Percentiles rank a stretch among this genome's conserved stretches.
These are phyloP conservation scores for Trichoderma oligosporum DNA, from an alignment of 2,329 filamentous ascomycete genomes.

Conservation along the genomic window DNA sequence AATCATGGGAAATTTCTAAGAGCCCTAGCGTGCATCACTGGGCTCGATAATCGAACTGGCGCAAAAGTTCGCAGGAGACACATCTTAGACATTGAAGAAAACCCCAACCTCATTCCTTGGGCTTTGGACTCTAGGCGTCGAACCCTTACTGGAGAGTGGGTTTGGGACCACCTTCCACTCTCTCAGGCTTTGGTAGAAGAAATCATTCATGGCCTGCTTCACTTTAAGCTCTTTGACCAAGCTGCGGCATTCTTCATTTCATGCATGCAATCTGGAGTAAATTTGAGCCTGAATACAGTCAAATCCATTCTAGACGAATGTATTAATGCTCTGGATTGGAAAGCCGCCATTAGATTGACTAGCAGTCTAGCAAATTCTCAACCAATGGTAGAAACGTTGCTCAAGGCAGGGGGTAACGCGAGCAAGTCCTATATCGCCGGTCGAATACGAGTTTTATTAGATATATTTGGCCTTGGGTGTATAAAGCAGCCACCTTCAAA, in stretches of 20 bases:
- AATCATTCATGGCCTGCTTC: slow-evolving; percentile 47
- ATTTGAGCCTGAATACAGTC: slow-evolving; percentile 33
- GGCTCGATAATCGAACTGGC: slow-evolving; percentile 38
- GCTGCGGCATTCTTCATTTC: slow-evolving; percentile 42
- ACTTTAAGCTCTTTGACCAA: slow-evolving; percentile 43
- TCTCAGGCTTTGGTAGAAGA: slow-evolving; percentile 41
- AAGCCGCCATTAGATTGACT: slow-evolving; percentile 31
- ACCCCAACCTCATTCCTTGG: slow-evolving; percentile 31
- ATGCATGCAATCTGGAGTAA: slow-evolving; percentile 36
- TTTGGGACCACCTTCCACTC: slow-evolving; percentile 41
- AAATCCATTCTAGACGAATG: slow-evolving; percentile 41
- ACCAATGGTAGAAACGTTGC: slow-evolving; percentile 28
- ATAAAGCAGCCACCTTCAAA: not conserved
- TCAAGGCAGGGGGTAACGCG: slow-evolving; percentile 25
- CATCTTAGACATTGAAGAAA: slow-evolving; percentile 31
- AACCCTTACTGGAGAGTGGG: slow-evolving; percentile 32
- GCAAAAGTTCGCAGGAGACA: slow-evolving; percentile 38
- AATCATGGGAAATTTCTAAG: slow-evolving; percentile 43
- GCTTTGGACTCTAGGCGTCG: slow-evolving; percentile 26
- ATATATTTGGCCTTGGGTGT: slow-evolving; percentile 34
- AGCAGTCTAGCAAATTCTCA: slow-evolving; percentile 28
- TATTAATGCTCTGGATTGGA: slow-evolving; percentile 41
- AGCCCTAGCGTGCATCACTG: slow-evolving; percentile 45
- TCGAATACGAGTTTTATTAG: slow-evolving; percentile 35
- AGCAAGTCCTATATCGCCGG: slow-evolving; percentile 29